Base-by-base conservation (phyloP, 176 grass and related monocot species). In the Avena insularis region DNA sequence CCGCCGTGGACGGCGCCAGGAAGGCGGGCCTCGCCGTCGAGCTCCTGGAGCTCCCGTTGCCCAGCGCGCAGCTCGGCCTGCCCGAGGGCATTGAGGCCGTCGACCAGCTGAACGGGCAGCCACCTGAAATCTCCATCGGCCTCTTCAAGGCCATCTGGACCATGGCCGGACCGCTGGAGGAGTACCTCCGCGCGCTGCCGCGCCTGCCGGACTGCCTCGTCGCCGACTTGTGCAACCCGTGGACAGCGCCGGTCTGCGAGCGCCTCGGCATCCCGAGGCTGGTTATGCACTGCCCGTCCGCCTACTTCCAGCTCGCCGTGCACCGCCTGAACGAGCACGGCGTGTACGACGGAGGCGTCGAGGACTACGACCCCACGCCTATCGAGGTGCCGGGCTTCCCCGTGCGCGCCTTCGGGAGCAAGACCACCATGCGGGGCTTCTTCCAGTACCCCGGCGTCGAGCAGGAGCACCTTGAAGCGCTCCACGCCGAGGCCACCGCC, bases 381-480 rank as follows among this genome's bases (percentile, higher is more conserved):
- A 56, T 88, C 25, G 74, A 12, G 6, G 86, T 92, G 58, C 90
- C 90, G 0, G 90, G 65, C 67, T 66, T 92, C 43, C 53, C 77
- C 0, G 25, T 53, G 0, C 55, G 60, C 65, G 11, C 88, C 73
- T 29, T 78, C 84, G 86, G 86, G 13, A 86, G 51, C 15, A 79
- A 77, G 64, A 60, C 25, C 2, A 49, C 54, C 6, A 68, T 76
- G 23, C 82, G 81, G 10, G 46, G 77, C 0, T 83, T 82, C 9
- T 86, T 86, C 86, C 67, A 49, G 84, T 8, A 31, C 25, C 5
- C 36, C 43, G 16, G 14, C 45, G 0, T 40, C 17, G 16, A 66
- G 64, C n/a, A 40, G 82, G 5, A 59, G 71, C 31, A 15, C 87
- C 6, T 8, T 16, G 63, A 82, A 2, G 64, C 55, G 55, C 49